Conservation (phyloP, 805 yeast genomes). For the Metschnikowia sp. region DNA sequence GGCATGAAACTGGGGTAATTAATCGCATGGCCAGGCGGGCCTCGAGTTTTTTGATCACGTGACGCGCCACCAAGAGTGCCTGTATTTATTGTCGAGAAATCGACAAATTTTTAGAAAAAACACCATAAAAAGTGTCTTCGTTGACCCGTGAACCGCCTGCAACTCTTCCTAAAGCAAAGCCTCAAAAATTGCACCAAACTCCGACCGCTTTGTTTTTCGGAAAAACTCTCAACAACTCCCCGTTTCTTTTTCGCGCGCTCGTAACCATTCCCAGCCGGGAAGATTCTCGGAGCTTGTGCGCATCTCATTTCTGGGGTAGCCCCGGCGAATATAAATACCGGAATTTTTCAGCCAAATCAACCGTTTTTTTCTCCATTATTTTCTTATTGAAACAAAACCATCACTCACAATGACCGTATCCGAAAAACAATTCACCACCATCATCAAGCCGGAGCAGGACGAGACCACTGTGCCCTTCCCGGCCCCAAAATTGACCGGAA, state of each 20-base stretch:
- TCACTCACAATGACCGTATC: constrained; percentile 1
- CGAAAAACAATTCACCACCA: constrained; percentile 12
- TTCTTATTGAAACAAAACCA: neutral
- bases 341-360: neutral
- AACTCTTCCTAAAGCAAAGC: too few relatives aligned
- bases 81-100: too few relatives aligned
- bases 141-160: too few relatives aligned
- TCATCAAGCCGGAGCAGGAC: constrained; percentile 19
- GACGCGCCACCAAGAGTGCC: too few relatives aligned
- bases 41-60: too few relatives aligned
- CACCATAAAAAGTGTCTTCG: too few relatives aligned
- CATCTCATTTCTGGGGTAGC: constrained; percentile 2
- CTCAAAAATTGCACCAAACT: too few relatives aligned
- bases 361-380: neutral
- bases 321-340: neutral
- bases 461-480: constrained; percentile 15
- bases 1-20: too few relatives aligned
- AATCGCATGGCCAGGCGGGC: too few relatives aligned
- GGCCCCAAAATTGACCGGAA: constrained; percentile 15
- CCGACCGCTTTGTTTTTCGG: neutral
- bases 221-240: neutral
- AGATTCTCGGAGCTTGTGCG: neutral
- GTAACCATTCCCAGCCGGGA: neutral
- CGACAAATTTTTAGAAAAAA: too few relatives aligned
- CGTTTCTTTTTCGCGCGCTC: constrained; percentile 1